Percentiles rank a stretch among this genome's conserved stretches.
Evolutionary conservation across 1,284 basidiomycete species (phyloP).

Genomic region (Exobasidium rhododendri): DNA sequence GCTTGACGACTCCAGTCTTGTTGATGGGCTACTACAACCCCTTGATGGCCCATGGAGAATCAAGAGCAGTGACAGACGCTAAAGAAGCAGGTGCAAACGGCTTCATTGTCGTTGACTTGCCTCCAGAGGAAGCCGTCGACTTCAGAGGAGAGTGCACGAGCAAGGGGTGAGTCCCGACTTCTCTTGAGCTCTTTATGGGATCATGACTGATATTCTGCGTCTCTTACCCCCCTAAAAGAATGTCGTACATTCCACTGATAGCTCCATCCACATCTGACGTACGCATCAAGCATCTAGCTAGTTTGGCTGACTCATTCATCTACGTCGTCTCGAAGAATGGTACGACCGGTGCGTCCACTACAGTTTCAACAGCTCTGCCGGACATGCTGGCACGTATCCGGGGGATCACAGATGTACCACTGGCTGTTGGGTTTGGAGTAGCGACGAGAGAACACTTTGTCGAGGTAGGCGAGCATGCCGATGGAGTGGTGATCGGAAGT

Average conservation of each 20-base stretch:
- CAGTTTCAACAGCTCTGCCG: conserved; percentile 58
- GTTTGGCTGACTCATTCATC: conserved; percentile 94
- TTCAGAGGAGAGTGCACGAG: conserved; percentile 84
- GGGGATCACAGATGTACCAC: conserved; percentile 65
- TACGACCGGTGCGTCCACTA: conserved; percentile 84
- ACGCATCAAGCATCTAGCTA: conserved; percentile 84
- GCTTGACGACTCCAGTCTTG: conserved; percentile 79
- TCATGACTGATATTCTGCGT: background rate
- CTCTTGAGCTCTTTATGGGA: background rate
- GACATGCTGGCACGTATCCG: conserved; percentile 54
- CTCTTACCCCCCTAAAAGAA: conserved; percentile 58
- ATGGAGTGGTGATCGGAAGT: conserved; percentile 91
- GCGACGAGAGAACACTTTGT: conserved; percentile 89
- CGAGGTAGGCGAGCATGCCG: conserved; percentile 72
- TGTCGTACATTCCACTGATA: conserved; percentile 94
- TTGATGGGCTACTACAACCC: conserved; percentile 82
- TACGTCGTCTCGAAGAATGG: conserved; percentile 89
- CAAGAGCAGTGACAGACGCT: conserved; percentile 85
- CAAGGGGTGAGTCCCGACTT: conserved; percentile 67
- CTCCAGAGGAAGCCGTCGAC: conserved; percentile 87
- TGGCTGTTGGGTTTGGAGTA: conserved; percentile 96
- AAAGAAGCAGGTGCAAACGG: conserved; percentile 87
- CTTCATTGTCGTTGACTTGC: conserved; percentile 95
- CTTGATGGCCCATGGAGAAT: conserved; percentile 88
- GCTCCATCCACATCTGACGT: conserved; percentile 85